Evolutionary conservation across 2,329 filamentous ascomycete species (phyloP).

Genomic region (Nannizziopsis barbatae): DNA sequence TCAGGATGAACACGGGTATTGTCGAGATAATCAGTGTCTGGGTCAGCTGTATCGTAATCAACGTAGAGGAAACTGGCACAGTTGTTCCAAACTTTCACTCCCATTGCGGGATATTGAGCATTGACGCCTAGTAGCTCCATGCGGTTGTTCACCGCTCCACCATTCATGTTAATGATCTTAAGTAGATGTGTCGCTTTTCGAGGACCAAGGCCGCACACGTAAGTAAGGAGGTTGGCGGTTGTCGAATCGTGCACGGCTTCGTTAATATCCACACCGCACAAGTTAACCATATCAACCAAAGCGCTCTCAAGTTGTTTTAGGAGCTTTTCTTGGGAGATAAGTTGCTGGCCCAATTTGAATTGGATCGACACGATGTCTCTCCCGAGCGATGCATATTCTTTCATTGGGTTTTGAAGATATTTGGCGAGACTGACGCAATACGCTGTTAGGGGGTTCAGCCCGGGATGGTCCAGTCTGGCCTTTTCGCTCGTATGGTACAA

Average conservation of each 20-base stretch:
- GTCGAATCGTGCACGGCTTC: constrained; percentile 74
- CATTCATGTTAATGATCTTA: constrained; percentile 86
- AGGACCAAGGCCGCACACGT: constrained; percentile 80
- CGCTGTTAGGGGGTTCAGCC: constrained; percentile 62
- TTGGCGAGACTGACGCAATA: constrained; percentile 84
- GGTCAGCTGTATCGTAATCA: constrained; percentile 70
- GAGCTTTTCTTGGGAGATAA: constrained; percentile 79
- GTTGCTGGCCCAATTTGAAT: constrained; percentile 81
- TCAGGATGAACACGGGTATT: constrained; percentile 96
- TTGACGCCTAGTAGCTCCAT: constrained; percentile 83
- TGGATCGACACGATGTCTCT: constrained; percentile 75
- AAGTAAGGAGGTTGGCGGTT: constrained; percentile 78
- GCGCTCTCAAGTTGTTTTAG: constrained; percentile 82
- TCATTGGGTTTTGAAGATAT: constrained; percentile 90
- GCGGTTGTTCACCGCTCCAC: constrained; percentile 70
- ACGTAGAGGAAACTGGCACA: constrained; percentile 93
- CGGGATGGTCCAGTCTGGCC: constrained; percentile 68
- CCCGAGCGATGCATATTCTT: constrained; percentile 88
- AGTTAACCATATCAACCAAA: constrained; percentile 96
- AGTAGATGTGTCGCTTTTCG: constrained; percentile 76
- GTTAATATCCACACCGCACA: constrained; percentile 90
- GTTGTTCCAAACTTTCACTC: constrained; percentile 87
- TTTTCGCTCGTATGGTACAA: constrained; percentile 85
- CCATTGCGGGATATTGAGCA: constrained; percentile 71
- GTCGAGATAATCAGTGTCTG: constrained; percentile 80